Base-by-base conservation (phyloP, 129 eudicot species). In the Tanacetum coccineum region DNA sequence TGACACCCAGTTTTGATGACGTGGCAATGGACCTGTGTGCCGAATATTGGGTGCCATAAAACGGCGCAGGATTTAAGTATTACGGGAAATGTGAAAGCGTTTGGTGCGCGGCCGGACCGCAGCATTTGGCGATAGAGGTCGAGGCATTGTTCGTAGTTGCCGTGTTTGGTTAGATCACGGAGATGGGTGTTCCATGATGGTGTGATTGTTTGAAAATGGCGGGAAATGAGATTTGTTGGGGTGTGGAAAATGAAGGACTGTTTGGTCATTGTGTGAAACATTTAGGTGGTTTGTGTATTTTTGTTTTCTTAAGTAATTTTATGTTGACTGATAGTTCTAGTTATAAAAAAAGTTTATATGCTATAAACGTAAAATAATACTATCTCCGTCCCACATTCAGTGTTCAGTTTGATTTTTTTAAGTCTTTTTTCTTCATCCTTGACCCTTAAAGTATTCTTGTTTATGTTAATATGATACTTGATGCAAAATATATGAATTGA, bases 31-130 rank as follows among this genome's bases (percentile, higher is more conserved):
- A 91, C 80, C 81, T 87, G 94, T 9, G 42, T 30, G 9, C 90
- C 95, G 17, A 84, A 25, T 56, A 54, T 30, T 45, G 76, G 93
- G 62, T n/a, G n/a, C n/a, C n/a, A n/a, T n/a, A n/a, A n/a, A n/a
- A n/a, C 55, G 73, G 96, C 94, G 56, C 83, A 83, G 64, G 96
- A 87, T 68, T 91, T 91, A 74, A 91, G 88, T 48, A 74, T 64
- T 59, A 83, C 85, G 4, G 97, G 96, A 62, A 87, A 85, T 36
- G 94, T 83, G 82, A 91, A 87, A 40, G 96, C 89, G 66, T 81
- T 79, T 4, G 96, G 93, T n/a, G n/a, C n/a, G n/a, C n/a, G n/a
- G n/a, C n/a, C n/a, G n/a, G 91, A 87, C 11, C 82, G 85, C 74
- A 90, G 89, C 85, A 90, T 80, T 72, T 82, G 89, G 66, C 82